Evolutionary conservation across 148 eudicot genomes (phyloP), one percentile per base, ranked within the genome.

Genomic region (Heliosperma pusillum): DNA sequence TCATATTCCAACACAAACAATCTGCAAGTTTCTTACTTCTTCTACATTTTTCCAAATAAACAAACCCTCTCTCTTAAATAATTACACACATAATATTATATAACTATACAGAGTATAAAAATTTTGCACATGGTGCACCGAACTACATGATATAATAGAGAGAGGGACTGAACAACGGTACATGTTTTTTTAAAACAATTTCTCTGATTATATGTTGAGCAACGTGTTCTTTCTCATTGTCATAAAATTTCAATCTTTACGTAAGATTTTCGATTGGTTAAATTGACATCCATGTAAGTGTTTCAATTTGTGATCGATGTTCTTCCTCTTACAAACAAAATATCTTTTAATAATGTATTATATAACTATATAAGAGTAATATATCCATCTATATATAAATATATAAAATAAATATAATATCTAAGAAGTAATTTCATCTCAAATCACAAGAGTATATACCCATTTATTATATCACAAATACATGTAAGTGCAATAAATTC

Each of bases 191-290:
- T n/a, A n/a, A 42, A 42, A 42, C 9, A 42, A 5, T 50, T 50
- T 65, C 24, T 65, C 8, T 65, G 69, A 65, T 30, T 17, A 27
- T n/a, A 30, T 65, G 17, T 65, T 65, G 69, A 33, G 69, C 69
- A 42, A 42, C 69, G 69, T 65, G 69, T 65, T 65, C 69, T 30
- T 27, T 5, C 20, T 65, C 3, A 16, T 65, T 30, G 69, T 65
- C 69, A 65, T 65, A 65, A 65, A 65, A 17, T 33, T 64, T 64
- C 44, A 64, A 64, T 64, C 68, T 29, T 26, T 10, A 24, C 30
- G 3, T 33, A 64, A 27, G 17, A 33, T 11, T 65, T 36, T 36
- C 10, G 69, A 65, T 65, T 65, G 40, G 17, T 21, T n/a, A n/a
- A n/a, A n/a, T n/a, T 65, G 45, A 65, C 24, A 65, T 30, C 69